Evolutionary conservation across 1,284 basidiomycete species (phyloP).

Genomic region (Ustilago shanxiensis): DNA sequence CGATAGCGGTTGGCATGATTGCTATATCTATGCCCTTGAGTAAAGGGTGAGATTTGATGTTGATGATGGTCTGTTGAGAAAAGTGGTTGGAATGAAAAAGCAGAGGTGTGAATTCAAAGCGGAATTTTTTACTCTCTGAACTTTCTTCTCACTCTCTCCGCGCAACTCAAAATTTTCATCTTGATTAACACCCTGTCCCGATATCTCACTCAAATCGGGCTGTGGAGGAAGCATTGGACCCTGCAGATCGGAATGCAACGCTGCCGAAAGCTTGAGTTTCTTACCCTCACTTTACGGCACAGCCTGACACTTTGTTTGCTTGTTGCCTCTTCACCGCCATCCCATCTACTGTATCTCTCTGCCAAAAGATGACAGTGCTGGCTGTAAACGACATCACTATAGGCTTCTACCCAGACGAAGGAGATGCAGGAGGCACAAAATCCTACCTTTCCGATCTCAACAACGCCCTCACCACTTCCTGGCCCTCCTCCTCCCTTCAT

Average conservation of each 20-base stretch:
- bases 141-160: conserved; percentile 9
- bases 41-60: too few species aligned
- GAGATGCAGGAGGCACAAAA: conserved; percentile 39
- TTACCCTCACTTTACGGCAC: not conserved
- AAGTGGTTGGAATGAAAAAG: not conserved
- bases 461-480: conserved; percentile 15
- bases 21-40: not conserved
- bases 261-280: not conserved
- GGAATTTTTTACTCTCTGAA: not conserved
- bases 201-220: not conserved
- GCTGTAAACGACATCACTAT: conserved; percentile 19
- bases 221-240: conserved; percentile 19
- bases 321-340: not conserved
- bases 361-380: conserved; percentile 3
- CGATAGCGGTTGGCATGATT: conserved; percentile 37
- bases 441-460: conserved; percentile 43
- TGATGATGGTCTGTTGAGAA: not conserved
- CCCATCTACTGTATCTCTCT: too few species aligned
- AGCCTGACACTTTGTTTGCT: not conserved
- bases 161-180: conserved; percentile 34
- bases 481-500: not conserved
- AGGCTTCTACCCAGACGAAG: conserved; percentile 47
- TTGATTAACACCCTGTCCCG: conserved; percentile 8
- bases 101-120: not conserved
- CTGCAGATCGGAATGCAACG: conserved; percentile 11